Conservation (phyloP, 768 basidiomycete species). For the Strobilomyces echinocephalus region DNA sequence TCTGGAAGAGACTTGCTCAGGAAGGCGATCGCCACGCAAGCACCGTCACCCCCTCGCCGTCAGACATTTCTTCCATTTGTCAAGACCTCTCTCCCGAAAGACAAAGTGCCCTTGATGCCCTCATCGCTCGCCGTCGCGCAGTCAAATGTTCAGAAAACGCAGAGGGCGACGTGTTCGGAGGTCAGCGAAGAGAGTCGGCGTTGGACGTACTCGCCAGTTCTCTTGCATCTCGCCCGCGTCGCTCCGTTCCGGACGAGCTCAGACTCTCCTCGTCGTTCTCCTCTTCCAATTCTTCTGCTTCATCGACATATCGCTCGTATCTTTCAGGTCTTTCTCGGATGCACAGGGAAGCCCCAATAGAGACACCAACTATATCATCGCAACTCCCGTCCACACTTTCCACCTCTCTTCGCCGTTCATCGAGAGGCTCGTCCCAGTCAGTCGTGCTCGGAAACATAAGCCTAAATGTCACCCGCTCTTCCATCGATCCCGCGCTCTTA, state of each 20-base stretch:
- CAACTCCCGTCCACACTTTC: conserved; percentile 13
- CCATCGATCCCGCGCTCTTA: conserved; percentile 9
- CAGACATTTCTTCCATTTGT: conserved; percentile 27
- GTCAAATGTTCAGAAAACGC: conserved; percentile 8
- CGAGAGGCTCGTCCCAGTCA: conserved; percentile 20
- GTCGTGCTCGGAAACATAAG: conserved; percentile 25
- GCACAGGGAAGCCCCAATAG: conserved; percentile 3
- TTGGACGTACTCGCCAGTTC: conserved; percentile 20
- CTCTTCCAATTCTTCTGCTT: conserved; percentile 16
- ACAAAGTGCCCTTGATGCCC: conserved; percentile 35
- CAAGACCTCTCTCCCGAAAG: conserved; percentile 24
- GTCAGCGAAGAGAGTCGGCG: conserved; percentile 10
- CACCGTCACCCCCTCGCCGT: conserved; percentile 28
- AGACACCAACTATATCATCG: conserved; percentile 18
- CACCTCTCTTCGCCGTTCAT: conserved; percentile 21
- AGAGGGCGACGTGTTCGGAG: conserved; percentile 25
- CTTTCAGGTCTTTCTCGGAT: conserved; percentile 10
- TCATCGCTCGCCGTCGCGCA: conserved; percentile 27
- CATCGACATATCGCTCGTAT: conserved; percentile 15
- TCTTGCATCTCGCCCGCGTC: conserved; percentile 23
- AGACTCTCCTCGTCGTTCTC: conserved; percentile 18
- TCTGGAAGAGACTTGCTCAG: conserved; percentile 43
- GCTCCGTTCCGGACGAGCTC: conserved; percentile 9
- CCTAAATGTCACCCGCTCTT: conserved; percentile 21
- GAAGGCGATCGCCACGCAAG: conserved; percentile 22